Percentiles rank a stretch among this genome's conserved stretches.
phyloP scores from a whole-genome alignment of 2,329 filamentous ascomycete genomes.

The Clarireedia paspali region DNA sequence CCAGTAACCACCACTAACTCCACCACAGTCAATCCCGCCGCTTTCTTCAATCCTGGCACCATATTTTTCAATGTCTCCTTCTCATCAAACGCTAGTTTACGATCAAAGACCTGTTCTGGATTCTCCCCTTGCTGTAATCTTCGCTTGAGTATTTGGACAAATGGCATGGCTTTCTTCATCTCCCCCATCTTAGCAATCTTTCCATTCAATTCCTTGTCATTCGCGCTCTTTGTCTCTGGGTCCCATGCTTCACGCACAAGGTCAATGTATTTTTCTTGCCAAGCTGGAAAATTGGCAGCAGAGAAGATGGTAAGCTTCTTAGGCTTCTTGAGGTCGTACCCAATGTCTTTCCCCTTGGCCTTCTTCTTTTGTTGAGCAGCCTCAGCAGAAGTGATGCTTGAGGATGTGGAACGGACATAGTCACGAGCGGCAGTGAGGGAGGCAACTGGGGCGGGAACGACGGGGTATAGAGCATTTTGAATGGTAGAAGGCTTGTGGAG shows the following conservation, averaged over 20 bases:
- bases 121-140: slow-evolving; percentile 66
- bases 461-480: slow-evolving; percentile 71
- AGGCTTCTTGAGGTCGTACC: slow-evolving; percentile 83
- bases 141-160: slow-evolving; percentile 81
- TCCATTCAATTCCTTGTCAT: slow-evolving; percentile 75
- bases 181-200: slow-evolving; percentile 76
- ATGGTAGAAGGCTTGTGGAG: slow-evolving; percentile 69
- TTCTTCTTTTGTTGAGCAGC: slow-evolving; percentile 78
- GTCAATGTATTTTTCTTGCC: slow-evolving; percentile 88
- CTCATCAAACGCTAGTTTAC: slow-evolving; percentile 85
- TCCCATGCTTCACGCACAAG: slow-evolving; percentile 67
- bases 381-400: slow-evolving; percentile 81
- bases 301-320: slow-evolving; percentile 88
- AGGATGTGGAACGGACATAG: slow-evolving; percentile 67
- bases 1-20: slow-evolving; percentile 61
- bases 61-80: slow-evolving; percentile 67
- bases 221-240: slow-evolving; percentile 49
- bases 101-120: slow-evolving; percentile 63
- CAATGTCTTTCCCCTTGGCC: slow-evolving; percentile 79
- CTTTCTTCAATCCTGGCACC: slow-evolving; percentile 70
- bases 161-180: slow-evolving; percentile 98
- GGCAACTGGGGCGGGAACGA: slow-evolving; percentile 56
- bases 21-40: slow-evolving; percentile 61
- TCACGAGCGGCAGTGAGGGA: slow-evolving; percentile 69
- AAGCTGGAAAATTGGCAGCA: slow-evolving; percentile 71